Conservation (phyloP, 164 flowering plant species). For the Kalanchoe fedtschenkoi region DNA sequence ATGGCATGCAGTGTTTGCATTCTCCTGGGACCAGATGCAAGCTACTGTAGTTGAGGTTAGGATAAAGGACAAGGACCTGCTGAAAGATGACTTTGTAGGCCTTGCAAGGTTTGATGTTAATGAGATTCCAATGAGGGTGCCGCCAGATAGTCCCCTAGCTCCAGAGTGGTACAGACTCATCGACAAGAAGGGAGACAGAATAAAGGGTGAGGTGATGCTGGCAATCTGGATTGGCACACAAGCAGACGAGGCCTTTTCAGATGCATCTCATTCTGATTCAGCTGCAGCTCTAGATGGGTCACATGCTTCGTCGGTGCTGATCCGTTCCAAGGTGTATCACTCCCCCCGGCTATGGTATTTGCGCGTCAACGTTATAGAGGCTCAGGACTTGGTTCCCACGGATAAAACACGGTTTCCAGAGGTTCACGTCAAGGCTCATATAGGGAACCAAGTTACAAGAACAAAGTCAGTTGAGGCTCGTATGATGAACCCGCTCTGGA, state of each 20-base stretch:
- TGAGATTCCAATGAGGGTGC: conserved; percentile 77
- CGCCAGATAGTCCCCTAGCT: conserved; percentile 94
- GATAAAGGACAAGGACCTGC: conserved; percentile 74
- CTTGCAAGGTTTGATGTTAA: conserved; percentile 67
- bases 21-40: conserved; percentile 74
- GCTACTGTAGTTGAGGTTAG: conserved; percentile 68
- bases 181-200: conserved; percentile 67
- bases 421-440: conserved; percentile 60
- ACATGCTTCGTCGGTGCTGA: conserved; percentile 28
- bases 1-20: conserved; percentile 90
- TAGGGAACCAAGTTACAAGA: conserved; percentile 68
- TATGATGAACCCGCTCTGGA: conserved; percentile 60
- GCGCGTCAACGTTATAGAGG: conserved; percentile 79
- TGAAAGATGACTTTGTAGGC: conserved; percentile 86
- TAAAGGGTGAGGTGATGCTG: conserved; percentile 82
- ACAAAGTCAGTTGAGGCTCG: conserved; percentile 62
- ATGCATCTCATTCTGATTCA: conserved; percentile 95
- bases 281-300: conserved; percentile 50
- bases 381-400: conserved; percentile 67
- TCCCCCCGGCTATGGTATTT: conserved; percentile 88
- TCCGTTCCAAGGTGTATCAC: conserved; percentile 87
- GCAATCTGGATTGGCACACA: conserved; percentile 98
- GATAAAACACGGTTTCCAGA: conserved; percentile 74
- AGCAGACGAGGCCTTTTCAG: conserved; percentile 87
- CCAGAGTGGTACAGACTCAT: conserved; percentile 85